A percentile compares a stretch with the other conserved stretches of the same genome.
Conservation (phyloP, 306 rosid genomes). For the Mucuna pruriens region DNA sequence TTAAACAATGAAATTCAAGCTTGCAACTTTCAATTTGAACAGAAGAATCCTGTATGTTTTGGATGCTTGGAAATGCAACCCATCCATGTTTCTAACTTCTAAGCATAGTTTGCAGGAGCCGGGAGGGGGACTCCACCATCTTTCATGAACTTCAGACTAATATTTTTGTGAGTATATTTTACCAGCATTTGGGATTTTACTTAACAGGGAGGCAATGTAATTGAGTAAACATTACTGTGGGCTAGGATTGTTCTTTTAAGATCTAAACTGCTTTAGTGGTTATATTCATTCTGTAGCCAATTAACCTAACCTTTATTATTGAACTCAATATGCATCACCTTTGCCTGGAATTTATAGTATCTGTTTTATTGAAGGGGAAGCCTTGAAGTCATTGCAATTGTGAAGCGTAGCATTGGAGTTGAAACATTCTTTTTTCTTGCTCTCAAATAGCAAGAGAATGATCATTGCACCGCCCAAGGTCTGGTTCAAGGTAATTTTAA, state of each 20-base stretch:
- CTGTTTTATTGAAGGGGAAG: not conserved
- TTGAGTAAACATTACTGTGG: not conserved
- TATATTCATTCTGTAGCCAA: not conserved
- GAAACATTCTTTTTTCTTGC: slow-evolving; percentile 1
- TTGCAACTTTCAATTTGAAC: slow-evolving; percentile 20
- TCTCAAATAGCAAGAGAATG: not conserved
- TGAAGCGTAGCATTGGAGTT: slow-evolving; percentile 31
- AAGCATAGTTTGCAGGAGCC: slow-evolving; percentile 26
- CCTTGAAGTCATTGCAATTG: slow-evolving; percentile 30
- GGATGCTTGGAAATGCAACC: slow-evolving; percentile 26
- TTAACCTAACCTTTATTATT: not conserved
- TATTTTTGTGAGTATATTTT: slow-evolving; percentile 10
- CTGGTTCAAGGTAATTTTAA: not conserved
- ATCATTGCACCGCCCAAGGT: not conserved
- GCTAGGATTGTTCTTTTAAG: not conserved
- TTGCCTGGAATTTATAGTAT: slow-evolving; percentile 7
- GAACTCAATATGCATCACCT: not conserved
- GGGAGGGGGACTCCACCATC: not conserved
- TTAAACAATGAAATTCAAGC: not conserved
- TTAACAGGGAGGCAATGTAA: not conserved
- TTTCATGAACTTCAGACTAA: slow-evolving; percentile 11
- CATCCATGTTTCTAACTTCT: slow-evolving; percentile 28
- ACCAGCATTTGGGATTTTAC: not conserved
- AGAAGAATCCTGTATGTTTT: not conserved
- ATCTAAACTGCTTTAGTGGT: not conserved